A percentile compares a stretch with the other conserved stretches of the same genome.
These are phyloP conservation scores for Vitis hybrid DNA, from an alignment of 177 flowering plant species.

Conservation along the genomic window DNA sequence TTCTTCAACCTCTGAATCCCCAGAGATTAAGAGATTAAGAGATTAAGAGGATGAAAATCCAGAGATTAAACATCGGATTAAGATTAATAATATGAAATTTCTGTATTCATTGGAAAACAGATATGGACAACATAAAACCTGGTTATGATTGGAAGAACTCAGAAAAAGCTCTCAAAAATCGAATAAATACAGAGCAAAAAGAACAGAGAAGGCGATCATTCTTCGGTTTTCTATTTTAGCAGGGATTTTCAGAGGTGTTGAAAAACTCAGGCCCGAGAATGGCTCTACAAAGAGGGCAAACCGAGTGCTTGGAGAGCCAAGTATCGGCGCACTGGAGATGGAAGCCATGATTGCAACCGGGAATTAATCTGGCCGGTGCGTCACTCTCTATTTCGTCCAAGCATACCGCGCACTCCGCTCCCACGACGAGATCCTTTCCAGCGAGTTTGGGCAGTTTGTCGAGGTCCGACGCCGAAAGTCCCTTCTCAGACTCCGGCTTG, in stretches of 20 bases:
- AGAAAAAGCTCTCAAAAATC: too few relatives aligned
- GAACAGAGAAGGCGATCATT: not conserved
- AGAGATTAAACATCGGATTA: too few relatives aligned
- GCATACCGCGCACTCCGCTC: conserved; percentile 69
- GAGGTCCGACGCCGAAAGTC: conserved; percentile 54
- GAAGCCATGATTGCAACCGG: conserved; percentile 73
- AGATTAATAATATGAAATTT: too few relatives aligned
- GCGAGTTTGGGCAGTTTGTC: conserved; percentile 47
- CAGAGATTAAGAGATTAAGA: too few relatives aligned
- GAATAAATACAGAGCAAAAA: too few relatives aligned
- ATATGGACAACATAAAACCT: too few relatives aligned
- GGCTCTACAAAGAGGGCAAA: conserved; percentile 65
- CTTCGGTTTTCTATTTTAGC: conserved; percentile 14
- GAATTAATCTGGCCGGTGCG: conserved; percentile 52
- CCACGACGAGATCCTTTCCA: conserved; percentile 46
- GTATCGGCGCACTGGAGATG: conserved; percentile 62
- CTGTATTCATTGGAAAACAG: too few relatives aligned
- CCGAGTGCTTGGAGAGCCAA: conserved; percentile 58
- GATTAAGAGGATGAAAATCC: too few relatives aligned
- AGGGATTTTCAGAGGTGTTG: conserved; percentile 27
- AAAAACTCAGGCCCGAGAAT: conserved; percentile 34
- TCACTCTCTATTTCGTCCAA: conserved; percentile 53
- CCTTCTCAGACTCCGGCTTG: conserved; percentile 23
- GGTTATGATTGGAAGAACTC: too few relatives aligned
- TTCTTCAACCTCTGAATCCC: too few relatives aligned